Evolutionary conservation across 345 rosid species (phyloP).

Genomic region (Acer campestre): DNA sequence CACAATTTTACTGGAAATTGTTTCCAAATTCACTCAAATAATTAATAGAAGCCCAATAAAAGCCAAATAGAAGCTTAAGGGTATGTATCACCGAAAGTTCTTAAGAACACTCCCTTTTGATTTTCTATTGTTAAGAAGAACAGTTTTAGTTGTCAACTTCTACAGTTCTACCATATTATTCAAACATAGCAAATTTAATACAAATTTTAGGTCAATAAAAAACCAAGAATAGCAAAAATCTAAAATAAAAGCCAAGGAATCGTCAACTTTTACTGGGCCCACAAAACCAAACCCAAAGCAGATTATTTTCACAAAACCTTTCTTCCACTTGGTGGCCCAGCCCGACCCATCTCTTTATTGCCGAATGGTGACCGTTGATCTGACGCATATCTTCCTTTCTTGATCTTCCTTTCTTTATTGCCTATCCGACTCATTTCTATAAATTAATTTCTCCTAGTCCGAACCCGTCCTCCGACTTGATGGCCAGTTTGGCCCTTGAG

Average conservation of each 20-base stretch:
- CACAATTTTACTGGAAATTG: no score
- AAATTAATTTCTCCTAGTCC: not conserved
- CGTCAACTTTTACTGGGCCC: not conserved
- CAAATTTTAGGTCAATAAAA: no score
- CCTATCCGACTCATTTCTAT: not conserved
- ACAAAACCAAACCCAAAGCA: not conserved
- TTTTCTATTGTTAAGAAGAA: not conserved
- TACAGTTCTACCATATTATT: no score
- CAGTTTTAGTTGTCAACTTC: not conserved
- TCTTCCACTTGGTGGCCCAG: not conserved
- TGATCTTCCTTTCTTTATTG: not conserved
- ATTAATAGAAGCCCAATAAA: no score
- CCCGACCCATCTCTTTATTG: not conserved
- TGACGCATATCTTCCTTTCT: not conserved
- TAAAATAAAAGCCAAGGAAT: no score
- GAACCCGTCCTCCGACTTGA: no score
- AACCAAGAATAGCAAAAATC: no score
- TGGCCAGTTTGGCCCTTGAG: no score
- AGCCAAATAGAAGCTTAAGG: no score
- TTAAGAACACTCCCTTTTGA: not conserved
- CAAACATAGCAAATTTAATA: no score
- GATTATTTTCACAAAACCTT: not conserved
- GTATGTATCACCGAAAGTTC: not conserved
- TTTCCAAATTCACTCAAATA: no score
- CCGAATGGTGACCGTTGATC: not conserved